These are phyloP conservation scores for Russula griseocarnosa DNA, from an alignment of 768 basidiomycete genomes.

Conservation along the genomic window DNA sequence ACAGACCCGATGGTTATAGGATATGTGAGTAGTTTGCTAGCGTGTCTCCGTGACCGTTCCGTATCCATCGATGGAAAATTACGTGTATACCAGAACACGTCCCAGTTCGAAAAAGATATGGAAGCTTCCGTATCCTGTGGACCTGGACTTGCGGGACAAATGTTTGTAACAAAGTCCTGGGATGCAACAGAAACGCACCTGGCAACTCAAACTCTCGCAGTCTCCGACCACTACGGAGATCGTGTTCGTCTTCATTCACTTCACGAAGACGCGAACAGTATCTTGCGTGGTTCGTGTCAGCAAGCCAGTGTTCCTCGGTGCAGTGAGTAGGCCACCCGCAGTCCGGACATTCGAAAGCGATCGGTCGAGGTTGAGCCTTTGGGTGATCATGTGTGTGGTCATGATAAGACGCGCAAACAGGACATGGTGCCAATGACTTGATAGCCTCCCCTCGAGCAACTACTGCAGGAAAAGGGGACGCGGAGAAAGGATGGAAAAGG, in stretches of 20 bases:
- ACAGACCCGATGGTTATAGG: slow-evolving; percentile 90
- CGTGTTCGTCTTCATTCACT: slow-evolving; percentile 97
- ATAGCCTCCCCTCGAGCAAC: slow-evolving; percentile 79
- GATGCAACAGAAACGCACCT: slow-evolving; percentile 49
- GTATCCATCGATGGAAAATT: slow-evolving; percentile 94
- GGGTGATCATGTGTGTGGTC: slow-evolving; percentile 44
- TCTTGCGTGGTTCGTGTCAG: slow-evolving; percentile 77
- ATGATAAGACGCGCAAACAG: slow-evolving; percentile 67
- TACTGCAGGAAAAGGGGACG: slow-evolving; percentile 83
- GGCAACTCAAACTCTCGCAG: slow-evolving; percentile 90
- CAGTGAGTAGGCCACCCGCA: slow-evolving; percentile 99
- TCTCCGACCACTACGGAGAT: slow-evolving; percentile 81
- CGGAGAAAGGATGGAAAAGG: slow-evolving; percentile 82
- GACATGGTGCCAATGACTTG: slow-evolving; percentile 82
- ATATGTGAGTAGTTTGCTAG: slow-evolving; percentile 92
- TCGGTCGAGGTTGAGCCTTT: slow-evolving; percentile 57
- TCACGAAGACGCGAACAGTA: slow-evolving; percentile 84
- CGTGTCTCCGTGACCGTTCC: slow-evolving; percentile 86
- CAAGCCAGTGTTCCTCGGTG: slow-evolving; percentile 76
- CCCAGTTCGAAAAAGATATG: slow-evolving; percentile 95
- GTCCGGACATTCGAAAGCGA: slow-evolving; percentile 86
- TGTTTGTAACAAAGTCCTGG: neutral
- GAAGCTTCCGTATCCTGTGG: slow-evolving; percentile 90
- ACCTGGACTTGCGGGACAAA: slow-evolving; percentile 43
- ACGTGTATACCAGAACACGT: slow-evolving; percentile 95